phyloP scores from a whole-genome alignment of 768 basidiomycete species.

The Amanita brunnescens region DNA sequence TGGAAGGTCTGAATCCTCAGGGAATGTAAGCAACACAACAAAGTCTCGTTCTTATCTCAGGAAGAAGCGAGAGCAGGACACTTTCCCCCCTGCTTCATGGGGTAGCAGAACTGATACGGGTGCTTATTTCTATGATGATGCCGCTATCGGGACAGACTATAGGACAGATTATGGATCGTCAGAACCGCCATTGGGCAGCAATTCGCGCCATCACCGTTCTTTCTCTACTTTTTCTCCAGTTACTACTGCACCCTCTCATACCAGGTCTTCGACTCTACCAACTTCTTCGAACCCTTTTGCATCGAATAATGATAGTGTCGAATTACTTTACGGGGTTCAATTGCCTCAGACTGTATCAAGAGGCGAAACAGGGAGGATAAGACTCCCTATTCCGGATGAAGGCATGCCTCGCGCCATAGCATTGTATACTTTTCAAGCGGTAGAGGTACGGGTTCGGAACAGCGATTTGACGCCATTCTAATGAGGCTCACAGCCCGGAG shows the following conservation, averaged over 20 bases:
- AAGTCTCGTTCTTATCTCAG: conserved; percentile 31
- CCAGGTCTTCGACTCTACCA: conserved; percentile 1
- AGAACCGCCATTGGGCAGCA: conserved; percentile 17
- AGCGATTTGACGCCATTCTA: conserved; percentile 7
- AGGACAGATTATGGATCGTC: conserved; percentile 19
- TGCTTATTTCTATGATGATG: conserved; percentile 43
- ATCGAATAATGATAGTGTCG: background rate
- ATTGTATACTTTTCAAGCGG: conserved; percentile 62
- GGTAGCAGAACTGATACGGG: conserved; percentile 38
- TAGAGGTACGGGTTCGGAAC: conserved; percentile 41
- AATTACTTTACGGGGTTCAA: background rate
- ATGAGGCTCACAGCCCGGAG: conserved; percentile 44
- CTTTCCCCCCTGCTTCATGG: conserved; percentile 65
- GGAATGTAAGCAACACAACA: conserved; percentile 14
- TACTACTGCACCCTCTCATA: background rate
- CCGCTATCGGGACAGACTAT: conserved; percentile 36
- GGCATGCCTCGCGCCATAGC: conserved; percentile 70
- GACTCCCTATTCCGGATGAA: conserved; percentile 32
- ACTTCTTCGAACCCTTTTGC: conserved; percentile 1
- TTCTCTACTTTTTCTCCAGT: background rate
- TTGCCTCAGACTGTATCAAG: background rate
- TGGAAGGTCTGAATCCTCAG: conserved; percentile 38
- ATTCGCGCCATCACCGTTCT: conserved; percentile 13
- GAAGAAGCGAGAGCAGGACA: conserved; percentile 29
- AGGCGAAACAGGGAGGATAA: too few species aligned